These are phyloP conservation scores for Hypomontagnella submonticulosa DNA, from an alignment of 495 filamentous ascomycete species.

Conservation along the genomic window DNA sequence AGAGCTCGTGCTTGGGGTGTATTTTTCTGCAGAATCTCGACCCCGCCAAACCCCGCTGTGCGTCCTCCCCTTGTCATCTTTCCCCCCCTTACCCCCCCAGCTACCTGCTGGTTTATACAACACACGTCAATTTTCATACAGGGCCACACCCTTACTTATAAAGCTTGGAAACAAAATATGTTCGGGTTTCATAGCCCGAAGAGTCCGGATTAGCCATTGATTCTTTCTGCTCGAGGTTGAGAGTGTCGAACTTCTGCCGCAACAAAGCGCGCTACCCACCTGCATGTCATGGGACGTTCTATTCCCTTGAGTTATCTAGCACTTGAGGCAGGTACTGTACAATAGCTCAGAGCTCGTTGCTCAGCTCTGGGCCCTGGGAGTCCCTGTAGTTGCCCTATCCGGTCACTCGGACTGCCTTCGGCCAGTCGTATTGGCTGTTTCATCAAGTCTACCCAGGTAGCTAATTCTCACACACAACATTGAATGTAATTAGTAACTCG, in stretches of 20 bases:
- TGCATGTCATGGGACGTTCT: conserved; percentile 1
- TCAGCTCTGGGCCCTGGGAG: conserved; percentile 11
- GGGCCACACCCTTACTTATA: conserved; percentile 13
- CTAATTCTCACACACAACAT: no score
- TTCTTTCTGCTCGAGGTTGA: neutral
- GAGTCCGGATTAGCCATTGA: conserved; percentile 21
- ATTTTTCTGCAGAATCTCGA: conserved; percentile 37
- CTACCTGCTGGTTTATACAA: conserved; percentile 4
- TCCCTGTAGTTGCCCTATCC: conserved; percentile 24
- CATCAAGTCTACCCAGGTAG: conserved; percentile 9
- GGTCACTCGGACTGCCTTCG: conserved; percentile 37
- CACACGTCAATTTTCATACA: neutral
- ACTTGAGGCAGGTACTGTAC: conserved; percentile 1
- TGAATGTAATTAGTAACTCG: no score
- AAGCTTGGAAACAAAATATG: conserved; percentile 24
- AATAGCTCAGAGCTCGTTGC: conserved; percentile 13
- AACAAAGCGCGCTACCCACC: conserved; percentile 32
- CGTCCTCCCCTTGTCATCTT: conserved; percentile 25
- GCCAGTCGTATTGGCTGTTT: conserved; percentile 36
- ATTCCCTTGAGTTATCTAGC: neutral
- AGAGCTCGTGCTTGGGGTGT: conserved; percentile 40
- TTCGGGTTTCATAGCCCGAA: conserved; percentile 30
- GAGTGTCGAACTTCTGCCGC: conserved; percentile 25
- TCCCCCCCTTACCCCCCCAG: neutral
- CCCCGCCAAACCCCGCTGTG: conserved; percentile 43